Conservation (phyloP, 805 yeast genomes). For the Isabelozyma heimii region DNA sequence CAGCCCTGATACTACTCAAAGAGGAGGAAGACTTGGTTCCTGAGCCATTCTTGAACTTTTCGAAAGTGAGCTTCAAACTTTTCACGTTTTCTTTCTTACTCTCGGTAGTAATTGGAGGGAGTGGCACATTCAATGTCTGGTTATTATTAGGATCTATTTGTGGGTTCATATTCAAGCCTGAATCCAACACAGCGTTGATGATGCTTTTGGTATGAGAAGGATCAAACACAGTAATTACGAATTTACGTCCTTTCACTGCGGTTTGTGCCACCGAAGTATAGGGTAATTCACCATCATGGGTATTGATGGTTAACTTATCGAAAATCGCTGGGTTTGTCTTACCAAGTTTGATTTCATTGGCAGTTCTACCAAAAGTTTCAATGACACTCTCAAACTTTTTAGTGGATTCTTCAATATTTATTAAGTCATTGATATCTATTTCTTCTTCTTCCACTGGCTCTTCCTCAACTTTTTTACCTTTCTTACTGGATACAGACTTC, state of each 20-base stretch:
- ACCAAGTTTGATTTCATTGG: conserved; percentile 68
- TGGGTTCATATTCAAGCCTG: conserved; percentile 76
- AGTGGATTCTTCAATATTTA: conserved; percentile 37
- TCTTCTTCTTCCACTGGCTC: conserved; percentile 8
- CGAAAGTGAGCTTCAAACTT: conserved; percentile 63
- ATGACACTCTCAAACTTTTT: conserved; percentile 46
- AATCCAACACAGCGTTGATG: conserved; percentile 64
- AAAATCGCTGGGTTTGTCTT: conserved; percentile 65
- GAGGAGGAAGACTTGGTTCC: conserved; percentile 46
- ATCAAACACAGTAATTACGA: conserved; percentile 83
- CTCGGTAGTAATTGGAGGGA: conserved; percentile 75
- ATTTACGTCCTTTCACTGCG: conserved; percentile 62
- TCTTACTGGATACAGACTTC: conserved; percentile 5
- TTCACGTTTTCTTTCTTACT: conserved; percentile 55
- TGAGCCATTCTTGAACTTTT: conserved; percentile 54
- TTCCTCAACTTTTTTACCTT: conserved; percentile 10
- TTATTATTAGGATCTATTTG: conserved; percentile 70
- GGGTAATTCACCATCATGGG: conserved; percentile 44
- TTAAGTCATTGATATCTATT: conserved; percentile 4
- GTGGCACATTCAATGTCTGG: conserved; percentile 67
- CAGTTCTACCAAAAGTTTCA: conserved; percentile 50
- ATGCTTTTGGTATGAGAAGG: conserved; percentile 70
- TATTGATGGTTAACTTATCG: conserved; percentile 52
- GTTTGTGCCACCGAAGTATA: conserved; percentile 73
- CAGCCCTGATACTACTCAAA: conserved; percentile 38